phyloP scores from a whole-genome alignment of 1,284 basidiomycete genomes.

The Wallemia ichthyophaga region DNA sequence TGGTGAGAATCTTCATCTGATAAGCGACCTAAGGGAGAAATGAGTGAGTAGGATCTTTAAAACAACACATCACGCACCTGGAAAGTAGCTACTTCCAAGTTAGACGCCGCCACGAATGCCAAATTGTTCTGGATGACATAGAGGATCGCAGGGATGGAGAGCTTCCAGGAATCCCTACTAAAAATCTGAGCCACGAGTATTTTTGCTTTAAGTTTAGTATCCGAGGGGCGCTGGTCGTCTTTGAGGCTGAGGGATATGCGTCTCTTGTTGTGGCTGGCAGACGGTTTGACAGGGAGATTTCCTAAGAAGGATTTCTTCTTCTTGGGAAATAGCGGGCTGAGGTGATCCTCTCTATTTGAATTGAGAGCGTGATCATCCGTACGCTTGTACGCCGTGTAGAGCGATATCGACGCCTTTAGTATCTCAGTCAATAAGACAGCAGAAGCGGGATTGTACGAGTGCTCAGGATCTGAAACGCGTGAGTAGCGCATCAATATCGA shows the following conservation, averaged over 20 bases:
- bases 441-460: conserved; percentile 60
- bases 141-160: conserved; percentile 79
- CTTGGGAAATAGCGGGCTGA: background rate
- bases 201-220: background rate
- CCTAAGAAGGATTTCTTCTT: background rate
- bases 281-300: background rate
- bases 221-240: background rate
- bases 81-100: conserved; percentile 79
- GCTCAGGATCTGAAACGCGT: conserved; percentile 38
- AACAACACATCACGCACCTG: conserved; percentile 22
- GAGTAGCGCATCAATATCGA: conserved; percentile 88
- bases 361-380: conserved; percentile 14
- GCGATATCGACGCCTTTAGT: conserved; percentile 61
- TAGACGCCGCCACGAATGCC: conserved; percentile 75
- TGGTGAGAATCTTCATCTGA: conserved; percentile 94
- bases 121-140: conserved; percentile 92
- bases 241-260: background rate
- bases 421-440: conserved; percentile 81
- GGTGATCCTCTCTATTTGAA: conserved; percentile 2
- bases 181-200: conserved; percentile 21
- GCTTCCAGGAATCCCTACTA: conserved; percentile 76
- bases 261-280: background rate
- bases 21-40: conserved; percentile 29
- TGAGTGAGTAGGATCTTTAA: background rate
- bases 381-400: conserved; percentile 27